Conservation (phyloP, 371 early-diverging fungal genomes). For the Smittium culicis region DNA sequence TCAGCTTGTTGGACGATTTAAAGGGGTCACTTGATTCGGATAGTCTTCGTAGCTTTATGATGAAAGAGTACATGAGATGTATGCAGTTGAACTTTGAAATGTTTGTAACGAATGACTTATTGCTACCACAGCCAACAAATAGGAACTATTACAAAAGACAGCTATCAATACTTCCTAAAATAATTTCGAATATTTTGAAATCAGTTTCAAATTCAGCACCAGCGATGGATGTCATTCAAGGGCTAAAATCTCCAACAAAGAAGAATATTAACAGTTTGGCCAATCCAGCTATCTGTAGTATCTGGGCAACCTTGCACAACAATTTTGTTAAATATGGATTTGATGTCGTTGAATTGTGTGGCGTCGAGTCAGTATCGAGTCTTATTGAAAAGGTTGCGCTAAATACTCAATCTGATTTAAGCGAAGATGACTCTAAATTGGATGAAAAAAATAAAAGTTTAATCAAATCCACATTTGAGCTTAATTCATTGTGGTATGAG, state of each 20-base stretch:
- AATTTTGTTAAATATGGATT: neutral
- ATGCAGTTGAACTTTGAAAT: constrained; percentile 13
- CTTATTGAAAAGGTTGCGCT: neutral
- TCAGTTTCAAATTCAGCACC: neutral
- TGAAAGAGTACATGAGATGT: constrained; percentile 14
- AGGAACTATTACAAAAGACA: neutral
- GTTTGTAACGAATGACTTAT: neutral
- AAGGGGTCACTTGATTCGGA: constrained; percentile 13
- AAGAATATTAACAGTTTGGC: neutral
- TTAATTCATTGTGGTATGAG: neutral
- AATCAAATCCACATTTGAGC: neutral
- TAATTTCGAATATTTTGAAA: constrained; percentile 1
- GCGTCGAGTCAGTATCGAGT: neutral
- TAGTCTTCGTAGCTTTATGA: constrained; percentile 12
- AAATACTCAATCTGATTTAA: neutral
- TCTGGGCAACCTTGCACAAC: neutral
- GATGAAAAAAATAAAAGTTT: neutral
- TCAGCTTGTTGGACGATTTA: constrained; percentile 18
- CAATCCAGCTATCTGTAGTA: neutral
- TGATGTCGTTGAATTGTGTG: neutral
- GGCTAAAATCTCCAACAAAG: neutral
- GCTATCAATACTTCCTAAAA: neutral
- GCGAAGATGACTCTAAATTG: neutral
- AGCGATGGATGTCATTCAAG: too few relatives aligned
- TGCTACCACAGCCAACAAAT: neutral